These are phyloP conservation scores for Cercophora sp. DNA, from an alignment of 495 filamentous ascomycete genomes.

Conservation along the genomic window DNA sequence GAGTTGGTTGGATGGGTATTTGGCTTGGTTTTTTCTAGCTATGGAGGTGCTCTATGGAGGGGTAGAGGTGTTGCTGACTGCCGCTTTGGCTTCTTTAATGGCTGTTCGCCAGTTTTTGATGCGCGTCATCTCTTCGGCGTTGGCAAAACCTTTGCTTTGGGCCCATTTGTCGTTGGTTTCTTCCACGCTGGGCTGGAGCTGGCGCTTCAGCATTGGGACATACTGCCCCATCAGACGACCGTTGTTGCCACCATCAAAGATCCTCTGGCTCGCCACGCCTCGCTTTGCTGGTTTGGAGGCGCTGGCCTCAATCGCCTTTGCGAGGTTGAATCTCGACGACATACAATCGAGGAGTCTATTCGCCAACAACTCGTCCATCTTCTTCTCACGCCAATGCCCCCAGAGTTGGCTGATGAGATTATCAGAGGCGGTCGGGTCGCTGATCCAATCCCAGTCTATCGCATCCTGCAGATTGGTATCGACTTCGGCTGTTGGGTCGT, in stretches of 20 bases:
- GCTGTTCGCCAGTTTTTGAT: slow-evolving; percentile 33
- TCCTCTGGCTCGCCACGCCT: slow-evolving; percentile 44
- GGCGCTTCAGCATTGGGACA: slow-evolving; percentile 63
- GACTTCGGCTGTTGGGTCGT: slow-evolving; percentile 40
- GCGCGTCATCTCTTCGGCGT: slow-evolving; percentile 39
- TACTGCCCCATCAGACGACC: slow-evolving; percentile 62
- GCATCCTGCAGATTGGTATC: slow-evolving; percentile 42
- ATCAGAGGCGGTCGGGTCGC: slow-evolving; percentile 52
- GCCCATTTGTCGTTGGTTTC: slow-evolving; percentile 76
- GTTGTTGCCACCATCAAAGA: slow-evolving; percentile 68
- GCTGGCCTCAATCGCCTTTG: slow-evolving; percentile 15
- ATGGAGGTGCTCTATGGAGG: too few species aligned
- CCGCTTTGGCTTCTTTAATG: slow-evolving; percentile 26
- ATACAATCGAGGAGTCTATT: slow-evolving; percentile 62
- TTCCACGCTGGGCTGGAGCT: slow-evolving; percentile 58
- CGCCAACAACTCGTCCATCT: slow-evolving; percentile 84
- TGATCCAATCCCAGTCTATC: slow-evolving; percentile 75
- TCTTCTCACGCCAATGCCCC: slow-evolving; percentile 73
- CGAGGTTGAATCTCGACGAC: slow-evolving; percentile 49
- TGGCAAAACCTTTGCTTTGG: slow-evolving; percentile 58
- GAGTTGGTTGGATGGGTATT: too few species aligned
- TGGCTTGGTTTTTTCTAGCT: too few species aligned
- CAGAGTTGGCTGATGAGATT: slow-evolving; percentile 74
- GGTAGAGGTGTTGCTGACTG: too few species aligned
- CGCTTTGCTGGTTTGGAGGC: slow-evolving; percentile 12